These are phyloP conservation scores for Trichoderma cornu-damae DNA, from an alignment of 2,329 filamentous ascomycete genomes.

Conservation along the genomic window DNA sequence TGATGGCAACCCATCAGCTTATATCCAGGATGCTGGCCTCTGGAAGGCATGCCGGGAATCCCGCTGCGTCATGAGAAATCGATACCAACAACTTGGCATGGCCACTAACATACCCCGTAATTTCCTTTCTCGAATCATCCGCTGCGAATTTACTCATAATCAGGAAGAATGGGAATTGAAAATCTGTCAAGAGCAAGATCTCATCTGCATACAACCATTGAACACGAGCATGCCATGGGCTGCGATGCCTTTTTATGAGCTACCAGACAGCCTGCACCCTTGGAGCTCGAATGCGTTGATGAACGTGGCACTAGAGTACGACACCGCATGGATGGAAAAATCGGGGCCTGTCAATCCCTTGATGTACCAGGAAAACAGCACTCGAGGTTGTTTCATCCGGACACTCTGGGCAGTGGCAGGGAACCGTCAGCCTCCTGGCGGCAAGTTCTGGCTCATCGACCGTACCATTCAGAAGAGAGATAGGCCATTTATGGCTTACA, in stretches of 20 bases:
- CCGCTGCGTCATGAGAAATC: slow-evolving; percentile 7
- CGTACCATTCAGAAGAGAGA: background rate
- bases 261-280: background rate
- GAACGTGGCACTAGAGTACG: background rate
- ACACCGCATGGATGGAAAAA: background rate
- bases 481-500: background rate
- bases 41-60: slow-evolving; percentile 17
- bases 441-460: slow-evolving; percentile 11
- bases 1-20: slow-evolving; percentile 16
- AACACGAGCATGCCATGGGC: background rate
- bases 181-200: background rate
- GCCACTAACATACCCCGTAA: background rate
- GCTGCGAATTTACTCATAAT: background rate
- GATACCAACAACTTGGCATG: background rate
- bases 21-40: slow-evolving; percentile 13
- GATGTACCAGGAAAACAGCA: background rate
- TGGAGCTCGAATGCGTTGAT: background rate
- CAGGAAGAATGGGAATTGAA: background rate
- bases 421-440: background rate
- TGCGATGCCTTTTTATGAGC: background rate
- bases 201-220: background rate
- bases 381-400: background rate
- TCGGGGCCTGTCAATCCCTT: too few species aligned
- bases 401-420: background rate
- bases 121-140: background rate